phyloP scores from a whole-genome alignment of 2,329 filamentous ascomycete species.

The Pseudogymnoascus sp. region DNA sequence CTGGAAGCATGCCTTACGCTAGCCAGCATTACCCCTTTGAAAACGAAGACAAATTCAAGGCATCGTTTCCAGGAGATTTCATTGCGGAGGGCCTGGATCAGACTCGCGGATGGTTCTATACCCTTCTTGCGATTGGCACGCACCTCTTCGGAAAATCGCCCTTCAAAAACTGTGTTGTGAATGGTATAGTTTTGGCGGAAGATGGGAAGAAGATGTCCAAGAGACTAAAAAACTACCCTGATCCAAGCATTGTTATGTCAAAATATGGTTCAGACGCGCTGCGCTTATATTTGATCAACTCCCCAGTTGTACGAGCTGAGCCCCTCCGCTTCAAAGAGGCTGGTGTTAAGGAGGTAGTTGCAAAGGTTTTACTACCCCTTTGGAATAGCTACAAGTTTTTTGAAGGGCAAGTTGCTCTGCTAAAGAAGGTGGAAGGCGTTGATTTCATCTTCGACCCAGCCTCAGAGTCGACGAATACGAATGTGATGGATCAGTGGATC shows the following conservation, averaged over 20 bases:
- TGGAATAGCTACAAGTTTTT: constrained; percentile 99
- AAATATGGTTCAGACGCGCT: constrained; percentile 89
- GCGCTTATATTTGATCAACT: constrained; percentile 93
- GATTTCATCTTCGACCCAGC: constrained; percentile 73
- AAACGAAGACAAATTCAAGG: constrained; percentile 72
- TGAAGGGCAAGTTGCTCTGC: constrained; percentile 72
- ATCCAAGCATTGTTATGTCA: constrained; percentile 73
- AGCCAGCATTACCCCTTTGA: constrained; percentile 89
- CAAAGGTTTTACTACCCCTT: constrained; percentile 79
- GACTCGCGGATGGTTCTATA: constrained; percentile 96
- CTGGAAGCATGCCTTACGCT: constrained; percentile 90
- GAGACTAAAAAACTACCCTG: constrained; percentile 90
- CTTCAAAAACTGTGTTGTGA: constrained; percentile 95
- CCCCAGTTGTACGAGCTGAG: constrained; percentile 86
- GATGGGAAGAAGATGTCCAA: constrained; percentile 99
- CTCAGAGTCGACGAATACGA: constrained; percentile 68
- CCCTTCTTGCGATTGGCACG: constrained; percentile 77
- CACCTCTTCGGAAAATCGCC: constrained; percentile 78
- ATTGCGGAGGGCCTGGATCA: constrained; percentile 91
- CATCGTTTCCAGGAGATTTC: constrained; percentile 83
- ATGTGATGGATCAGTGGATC: constrained; percentile 96
- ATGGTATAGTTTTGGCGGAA: constrained; percentile 86
- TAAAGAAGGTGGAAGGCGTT: constrained; percentile 76
- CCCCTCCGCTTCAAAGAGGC: constrained; percentile 84
- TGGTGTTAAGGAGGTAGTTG: constrained; percentile 90